Percentiles rank a stretch among this genome's conserved stretches.
phyloP scores from a whole-genome alignment of 306 rosid species.

The Quercus ilex region DNA sequence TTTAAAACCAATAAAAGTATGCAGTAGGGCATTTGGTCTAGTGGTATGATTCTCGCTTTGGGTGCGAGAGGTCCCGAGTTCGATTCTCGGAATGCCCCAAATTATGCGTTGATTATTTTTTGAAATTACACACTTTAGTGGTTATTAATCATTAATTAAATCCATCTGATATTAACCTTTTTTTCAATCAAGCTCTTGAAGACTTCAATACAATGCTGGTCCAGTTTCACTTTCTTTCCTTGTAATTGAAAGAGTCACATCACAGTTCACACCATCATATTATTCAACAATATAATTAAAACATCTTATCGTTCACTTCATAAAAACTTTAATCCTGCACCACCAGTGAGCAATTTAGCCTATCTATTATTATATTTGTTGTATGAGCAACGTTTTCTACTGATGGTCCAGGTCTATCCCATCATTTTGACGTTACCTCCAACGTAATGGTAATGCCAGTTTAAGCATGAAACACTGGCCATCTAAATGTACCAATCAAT shows the following conservation, averaged over 20 bases:
- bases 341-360: neutral
- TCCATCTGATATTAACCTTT: no score
- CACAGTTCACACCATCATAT: no score
- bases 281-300: no score
- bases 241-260: no score
- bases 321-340: neutral
- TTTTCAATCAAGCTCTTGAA: no score
- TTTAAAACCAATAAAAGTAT: no score
- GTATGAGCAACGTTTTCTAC: neutral
- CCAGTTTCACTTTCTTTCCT: no score
- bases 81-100: conserved; percentile 58
- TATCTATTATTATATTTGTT: neutral
- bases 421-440: neutral
- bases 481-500: neutral
- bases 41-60: conserved; percentile 43
- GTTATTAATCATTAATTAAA: neutral
- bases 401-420: neutral
- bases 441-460: neutral
- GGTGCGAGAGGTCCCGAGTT: conserved; percentile 69
- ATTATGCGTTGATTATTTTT: no score
- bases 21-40: neutral
- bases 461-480: neutral
- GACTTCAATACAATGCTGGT: no score
- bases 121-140: no score
- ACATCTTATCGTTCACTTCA: neutral